phyloP scores from a whole-genome alignment of 306 rosid genomes.

The Quillaja saponaria region DNA sequence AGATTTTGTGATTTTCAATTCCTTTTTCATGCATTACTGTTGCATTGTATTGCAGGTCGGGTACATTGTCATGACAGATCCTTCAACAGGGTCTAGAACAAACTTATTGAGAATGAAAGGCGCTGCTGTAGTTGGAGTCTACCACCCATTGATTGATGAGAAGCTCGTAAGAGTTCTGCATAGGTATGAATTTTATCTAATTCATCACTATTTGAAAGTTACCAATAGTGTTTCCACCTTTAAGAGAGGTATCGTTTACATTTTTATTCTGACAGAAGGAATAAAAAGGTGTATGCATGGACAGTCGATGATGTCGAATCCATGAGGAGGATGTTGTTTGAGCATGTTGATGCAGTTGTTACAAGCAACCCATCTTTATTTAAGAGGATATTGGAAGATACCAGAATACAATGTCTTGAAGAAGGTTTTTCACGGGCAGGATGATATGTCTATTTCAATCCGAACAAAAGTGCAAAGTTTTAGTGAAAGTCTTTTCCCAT shows the following conservation, averaged over 20 bases:
- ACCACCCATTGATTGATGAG: conserved; percentile 80
- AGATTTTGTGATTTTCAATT: conserved; percentile 2
- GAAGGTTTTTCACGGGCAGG: conserved; percentile 75
- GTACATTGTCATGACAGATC: conserved; percentile 81
- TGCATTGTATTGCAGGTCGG: conserved; percentile 65
- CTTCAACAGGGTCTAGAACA: conserved; percentile 57
- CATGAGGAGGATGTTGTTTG: conserved; percentile 64
- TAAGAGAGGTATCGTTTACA: no score
- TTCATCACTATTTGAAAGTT: no score
- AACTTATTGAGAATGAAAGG: conserved; percentile 77
- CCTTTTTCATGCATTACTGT: conserved; percentile 15
- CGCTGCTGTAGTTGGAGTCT: conserved; percentile 81
- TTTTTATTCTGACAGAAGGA: conserved; percentile 55
- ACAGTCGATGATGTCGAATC: conserved; percentile 78
- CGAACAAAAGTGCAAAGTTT: no score
- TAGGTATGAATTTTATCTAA: conserved; percentile 58
- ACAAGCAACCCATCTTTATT: conserved; percentile 77
- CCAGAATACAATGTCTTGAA: conserved; percentile 66
- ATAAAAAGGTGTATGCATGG: conserved; percentile 83
- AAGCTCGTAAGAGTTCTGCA: conserved; percentile 65
- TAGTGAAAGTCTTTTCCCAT: no score
- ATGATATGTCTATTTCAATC: no score
- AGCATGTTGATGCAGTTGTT: conserved; percentile 75
- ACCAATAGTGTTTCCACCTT: no score
- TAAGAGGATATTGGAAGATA: conserved; percentile 71